Percentiles rank a stretch among this genome's conserved stretches.
These are phyloP conservation scores for Pichia norvegensis DNA, from an alignment of 1,139 yeast genomes.

Conservation along the genomic window DNA sequence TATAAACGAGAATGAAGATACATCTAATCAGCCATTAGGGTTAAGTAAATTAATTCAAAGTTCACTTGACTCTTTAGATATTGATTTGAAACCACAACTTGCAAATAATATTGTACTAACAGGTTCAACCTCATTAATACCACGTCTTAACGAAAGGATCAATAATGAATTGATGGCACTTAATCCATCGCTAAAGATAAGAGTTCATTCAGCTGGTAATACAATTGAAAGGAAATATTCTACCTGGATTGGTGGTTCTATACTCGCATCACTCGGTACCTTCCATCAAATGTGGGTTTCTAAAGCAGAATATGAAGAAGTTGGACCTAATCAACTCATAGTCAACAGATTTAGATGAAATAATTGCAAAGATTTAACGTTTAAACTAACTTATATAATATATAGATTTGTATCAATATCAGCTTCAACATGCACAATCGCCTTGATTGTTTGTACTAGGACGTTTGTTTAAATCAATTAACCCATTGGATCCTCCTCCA, in stretches of 20 bases:
- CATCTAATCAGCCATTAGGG: conserved; percentile 16
- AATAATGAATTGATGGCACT: conserved; percentile 62
- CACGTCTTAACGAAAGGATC: conserved; percentile 78
- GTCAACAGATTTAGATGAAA: conserved; percentile 68
- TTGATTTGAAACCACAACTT: conserved; percentile 80
- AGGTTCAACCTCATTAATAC: conserved; percentile 83
- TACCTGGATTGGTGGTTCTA: conserved; percentile 95
- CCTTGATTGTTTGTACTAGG: conserved; percentile 36
- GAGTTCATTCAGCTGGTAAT: conserved; percentile 85
- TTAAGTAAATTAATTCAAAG: conserved; percentile 63
- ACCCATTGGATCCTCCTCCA: conserved; percentile 6
- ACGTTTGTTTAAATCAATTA: conserved; percentile 39
- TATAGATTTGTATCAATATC: neutral
- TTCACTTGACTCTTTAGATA: conserved; percentile 66
- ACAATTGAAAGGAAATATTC: conserved; percentile 75
- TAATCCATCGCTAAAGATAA: conserved; percentile 86
- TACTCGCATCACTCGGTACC: conserved; percentile 85
- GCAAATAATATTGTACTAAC: conserved; percentile 90
- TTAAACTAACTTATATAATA: neutral
- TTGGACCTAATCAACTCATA: conserved; percentile 74
- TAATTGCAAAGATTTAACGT: neutral
- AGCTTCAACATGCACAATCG: conserved; percentile 24
- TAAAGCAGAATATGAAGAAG: conserved; percentile 83
- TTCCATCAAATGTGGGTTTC: conserved; percentile 98
- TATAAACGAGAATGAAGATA: neutral